Evolutionary conservation across 2,329 filamentous ascomycete species (phyloP).

Genomic region (Fusarium redolens): DNA sequence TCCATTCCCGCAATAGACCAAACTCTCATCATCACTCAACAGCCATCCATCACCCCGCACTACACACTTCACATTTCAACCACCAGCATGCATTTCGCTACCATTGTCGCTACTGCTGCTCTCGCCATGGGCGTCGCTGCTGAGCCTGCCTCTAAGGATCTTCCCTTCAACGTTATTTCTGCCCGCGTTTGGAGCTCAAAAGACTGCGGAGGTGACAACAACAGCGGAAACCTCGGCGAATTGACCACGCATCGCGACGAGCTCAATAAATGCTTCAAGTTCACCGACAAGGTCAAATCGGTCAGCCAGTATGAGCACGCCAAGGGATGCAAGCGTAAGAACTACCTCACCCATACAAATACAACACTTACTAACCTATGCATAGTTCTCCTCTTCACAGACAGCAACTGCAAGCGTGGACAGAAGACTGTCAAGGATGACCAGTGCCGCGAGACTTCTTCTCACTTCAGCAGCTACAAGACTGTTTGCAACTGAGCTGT

Average conservation of each 20-base stretch:
- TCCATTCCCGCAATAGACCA: neutral
- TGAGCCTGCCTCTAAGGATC: neutral
- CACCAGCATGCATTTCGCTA: constrained; percentile 13
- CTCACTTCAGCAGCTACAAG: constrained; percentile 18
- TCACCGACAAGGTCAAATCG: neutral
- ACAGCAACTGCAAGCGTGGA: constrained; percentile 14
- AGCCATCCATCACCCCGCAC: neutral
- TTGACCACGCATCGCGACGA: constrained; percentile 6
- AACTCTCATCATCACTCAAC: neutral
- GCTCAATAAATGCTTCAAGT: constrained; percentile 8
- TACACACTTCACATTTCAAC: neutral
- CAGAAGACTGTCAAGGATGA: constrained; percentile 19
- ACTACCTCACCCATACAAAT: fast-evolving
- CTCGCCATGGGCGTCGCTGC: constrained; percentile 11
- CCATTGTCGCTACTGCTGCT: neutral
- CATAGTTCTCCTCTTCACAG: constrained; percentile 9
- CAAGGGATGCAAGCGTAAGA: constrained; percentile 12
- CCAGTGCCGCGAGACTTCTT: neutral
- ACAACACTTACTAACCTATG: neutral
- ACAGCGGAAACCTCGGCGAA: constrained; percentile 14
- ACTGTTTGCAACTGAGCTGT: neutral
- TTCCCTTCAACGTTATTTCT: constrained; percentile 17
- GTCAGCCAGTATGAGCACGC: constrained; percentile 15
- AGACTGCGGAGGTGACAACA: constrained; percentile 10
- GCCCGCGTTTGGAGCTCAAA: constrained; percentile 16